Base-by-base conservation (phyloP, 768 basidiomycete species). In the Cystobasidium tubakii region DNA sequence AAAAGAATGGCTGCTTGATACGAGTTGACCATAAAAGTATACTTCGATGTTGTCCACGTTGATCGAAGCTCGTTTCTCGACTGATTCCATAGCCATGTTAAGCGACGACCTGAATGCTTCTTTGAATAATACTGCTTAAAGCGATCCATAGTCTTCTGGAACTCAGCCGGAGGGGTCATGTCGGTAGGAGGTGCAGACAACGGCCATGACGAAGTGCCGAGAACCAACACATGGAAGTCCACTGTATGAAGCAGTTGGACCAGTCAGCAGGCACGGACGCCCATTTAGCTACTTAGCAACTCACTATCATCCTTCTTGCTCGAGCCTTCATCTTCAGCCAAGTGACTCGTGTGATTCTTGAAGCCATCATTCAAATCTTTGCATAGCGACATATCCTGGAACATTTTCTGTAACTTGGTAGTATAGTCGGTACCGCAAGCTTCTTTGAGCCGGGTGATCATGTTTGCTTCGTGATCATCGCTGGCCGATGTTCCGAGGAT, bases 11-110 rank as follows among this genome's bases (percentile, higher is more conserved):
- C 90, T 86, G 90, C 91, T 82, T 99, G 96, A 82, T 90, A 97
- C 10, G 92, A 87, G 78, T 90, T 93, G 36, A 91, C 92, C 88
- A 93, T 91, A 80, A 98, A 83, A 78, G 95, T 92, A 83, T 97
- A 97, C 82, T 93, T 96, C 82, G 93, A 92, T 79, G 88, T 89
- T 67, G 91, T 85, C 82, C 96, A 92, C 79, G 90, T 93, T 76
- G 94, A 94, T 71, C 89, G 87, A 6, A 99, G 86, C 81, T 99
- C 96, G 82, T 94, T 94, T 84, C 95, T 95, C 70, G 89, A 92
- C 81, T 94, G 91, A 79, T 97, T 95, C 96, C 96, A 99, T 12
- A 98, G 83, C 95, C 95, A 99, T 0, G 91, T 94, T 53, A 99
- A 85, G 80, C 95, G 95, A 74, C 95, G 89, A 17, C 93, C 95